Conservation (phyloP, 306 rosid genomes). For the Spatholobus suberectus region DNA sequence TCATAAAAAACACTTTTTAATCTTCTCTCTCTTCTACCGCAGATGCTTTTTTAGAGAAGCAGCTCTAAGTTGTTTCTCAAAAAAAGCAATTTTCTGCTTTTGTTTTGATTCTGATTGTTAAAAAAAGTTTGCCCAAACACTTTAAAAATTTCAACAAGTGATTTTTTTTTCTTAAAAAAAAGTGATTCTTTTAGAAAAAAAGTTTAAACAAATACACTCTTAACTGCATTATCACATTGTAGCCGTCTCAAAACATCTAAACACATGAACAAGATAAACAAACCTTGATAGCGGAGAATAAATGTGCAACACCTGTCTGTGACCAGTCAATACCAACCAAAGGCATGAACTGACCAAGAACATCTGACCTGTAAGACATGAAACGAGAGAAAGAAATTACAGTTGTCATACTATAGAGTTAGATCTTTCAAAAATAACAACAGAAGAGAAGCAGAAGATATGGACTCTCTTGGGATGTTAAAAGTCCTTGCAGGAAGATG, state of each 20-base stretch:
- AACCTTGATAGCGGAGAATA: slow-evolving; percentile 98
- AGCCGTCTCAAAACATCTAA: slow-evolving; percentile 37
- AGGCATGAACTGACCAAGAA: slow-evolving; percentile 99
- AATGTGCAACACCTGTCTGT: slow-evolving; percentile 93
- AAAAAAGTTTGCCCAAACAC: too few species aligned
- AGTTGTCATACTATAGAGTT: slow-evolving; percentile 22
- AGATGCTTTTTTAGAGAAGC: too few species aligned
- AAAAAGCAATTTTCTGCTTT: too few species aligned
- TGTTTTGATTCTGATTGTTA: too few species aligned
- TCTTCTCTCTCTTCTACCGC: too few species aligned
- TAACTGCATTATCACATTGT: too few species aligned
- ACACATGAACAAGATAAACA: slow-evolving; percentile 38
- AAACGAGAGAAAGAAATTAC: slow-evolving; percentile 34
- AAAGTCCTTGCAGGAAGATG: slow-evolving; percentile 14
- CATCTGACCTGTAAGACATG: slow-evolving; percentile 76
- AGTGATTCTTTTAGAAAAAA: too few species aligned
- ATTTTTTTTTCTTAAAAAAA: too few species aligned
- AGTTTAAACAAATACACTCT: too few species aligned
- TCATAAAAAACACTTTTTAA: too few species aligned
- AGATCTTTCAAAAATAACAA: background rate
- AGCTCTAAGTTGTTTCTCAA: too few species aligned
- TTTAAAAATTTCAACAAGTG: too few species aligned
- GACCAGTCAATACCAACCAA: slow-evolving; percentile 99
- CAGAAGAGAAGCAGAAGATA: slow-evolving; percentile 23
- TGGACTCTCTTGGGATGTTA: background rate